A percentile compares a stretch with the other conserved stretches of the same genome.
Evolutionary conservation across 2,329 filamentous ascomycete genomes (phyloP).

Genomic region (Penicillium griseofulvum): DNA sequence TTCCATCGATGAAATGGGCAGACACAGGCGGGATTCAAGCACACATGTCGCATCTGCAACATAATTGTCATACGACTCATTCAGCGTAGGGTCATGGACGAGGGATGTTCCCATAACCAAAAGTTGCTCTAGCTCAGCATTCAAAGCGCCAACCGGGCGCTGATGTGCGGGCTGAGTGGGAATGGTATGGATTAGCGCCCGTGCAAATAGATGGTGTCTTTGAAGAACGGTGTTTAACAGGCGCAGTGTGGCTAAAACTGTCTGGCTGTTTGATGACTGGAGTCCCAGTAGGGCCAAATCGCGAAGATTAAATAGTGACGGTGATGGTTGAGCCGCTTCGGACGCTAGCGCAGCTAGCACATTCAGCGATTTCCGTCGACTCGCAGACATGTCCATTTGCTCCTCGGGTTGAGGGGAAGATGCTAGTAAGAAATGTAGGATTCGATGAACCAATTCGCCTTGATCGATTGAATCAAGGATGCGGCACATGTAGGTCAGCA

Average conservation of each 20-base stretch:
- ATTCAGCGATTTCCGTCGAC: slow-evolving; percentile 85
- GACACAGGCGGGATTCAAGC: slow-evolving; percentile 39
- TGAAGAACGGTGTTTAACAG: slow-evolving; percentile 81
- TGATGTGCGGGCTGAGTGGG: slow-evolving; percentile 35
- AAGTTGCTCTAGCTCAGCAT: slow-evolving; percentile 41
- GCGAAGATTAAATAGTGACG: slow-evolving; percentile 86
- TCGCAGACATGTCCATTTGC: slow-evolving; percentile 56
- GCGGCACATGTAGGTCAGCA: slow-evolving; percentile 85
- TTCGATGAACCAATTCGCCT: slow-evolving; percentile 89
- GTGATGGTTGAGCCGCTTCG: slow-evolving; percentile 72
- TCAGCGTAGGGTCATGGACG: slow-evolving; percentile 37
- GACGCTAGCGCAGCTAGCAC: slow-evolving; percentile 75
- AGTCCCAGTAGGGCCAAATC: slow-evolving; percentile 86
- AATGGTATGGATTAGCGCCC: slow-evolving; percentile 61
- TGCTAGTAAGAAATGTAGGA: slow-evolving; percentile 86
- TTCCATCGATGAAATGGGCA: slow-evolving; percentile 31
- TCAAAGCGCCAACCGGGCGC: slow-evolving; percentile 40
- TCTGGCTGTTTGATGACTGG: slow-evolving; percentile 80
- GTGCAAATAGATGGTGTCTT: slow-evolving; percentile 82
- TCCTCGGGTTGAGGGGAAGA: slow-evolving; percentile 61
- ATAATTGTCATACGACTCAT: slow-evolving; percentile 45
- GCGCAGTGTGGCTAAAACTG: slow-evolving; percentile 83
- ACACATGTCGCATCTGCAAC: slow-evolving; percentile 54
- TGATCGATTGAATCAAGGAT: slow-evolving; percentile 91
- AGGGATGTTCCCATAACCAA: slow-evolving; percentile 39